phyloP scores from a whole-genome alignment of 2,329 filamentous ascomycete species.

The Tolypocladium inflatum region DNA sequence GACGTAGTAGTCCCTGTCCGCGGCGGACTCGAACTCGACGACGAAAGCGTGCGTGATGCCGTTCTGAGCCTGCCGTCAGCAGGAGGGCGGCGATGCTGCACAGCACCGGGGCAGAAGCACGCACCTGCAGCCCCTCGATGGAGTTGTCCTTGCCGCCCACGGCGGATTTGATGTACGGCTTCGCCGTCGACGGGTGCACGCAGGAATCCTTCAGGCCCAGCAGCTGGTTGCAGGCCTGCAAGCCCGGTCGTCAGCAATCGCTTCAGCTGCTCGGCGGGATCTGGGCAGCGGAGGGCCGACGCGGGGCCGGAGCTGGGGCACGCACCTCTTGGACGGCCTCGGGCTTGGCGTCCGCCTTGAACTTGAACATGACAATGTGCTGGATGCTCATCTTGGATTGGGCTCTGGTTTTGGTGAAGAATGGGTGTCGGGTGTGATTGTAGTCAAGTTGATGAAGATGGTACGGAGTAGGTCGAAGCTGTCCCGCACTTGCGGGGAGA shows the following conservation, averaged over 20 bases:
- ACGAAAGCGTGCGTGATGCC: constrained; percentile 63
- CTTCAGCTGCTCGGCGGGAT: neutral
- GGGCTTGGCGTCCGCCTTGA: constrained; percentile 40
- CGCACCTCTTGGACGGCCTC: constrained; percentile 38
- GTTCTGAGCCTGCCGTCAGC: constrained; percentile 26
- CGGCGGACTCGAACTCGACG: constrained; percentile 51
- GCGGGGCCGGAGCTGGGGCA: too few species aligned
- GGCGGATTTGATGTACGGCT: constrained; percentile 49
- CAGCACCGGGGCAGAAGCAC: neutral
- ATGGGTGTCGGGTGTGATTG: neutral
- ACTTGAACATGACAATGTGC: constrained; percentile 62
- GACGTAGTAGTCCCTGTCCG: constrained; percentile 62
- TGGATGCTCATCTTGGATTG: constrained; percentile 26
- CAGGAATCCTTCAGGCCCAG: constrained; percentile 49
- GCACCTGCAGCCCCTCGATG: constrained; percentile 49
- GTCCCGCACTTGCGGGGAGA: neutral
- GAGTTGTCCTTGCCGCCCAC: constrained; percentile 54
- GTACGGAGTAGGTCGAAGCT: neutral
- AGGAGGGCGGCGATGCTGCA: neutral
- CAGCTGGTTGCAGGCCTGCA: constrained; percentile 20
- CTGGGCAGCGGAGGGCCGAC: neutral
- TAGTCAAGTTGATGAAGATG: neutral
- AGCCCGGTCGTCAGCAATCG: neutral
- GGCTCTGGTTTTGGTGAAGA: neutral
- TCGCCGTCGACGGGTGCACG: constrained; percentile 47